Base-by-base conservation (phyloP, 73 alveolate genomes). In the Tetrahymena borealis region DNA sequence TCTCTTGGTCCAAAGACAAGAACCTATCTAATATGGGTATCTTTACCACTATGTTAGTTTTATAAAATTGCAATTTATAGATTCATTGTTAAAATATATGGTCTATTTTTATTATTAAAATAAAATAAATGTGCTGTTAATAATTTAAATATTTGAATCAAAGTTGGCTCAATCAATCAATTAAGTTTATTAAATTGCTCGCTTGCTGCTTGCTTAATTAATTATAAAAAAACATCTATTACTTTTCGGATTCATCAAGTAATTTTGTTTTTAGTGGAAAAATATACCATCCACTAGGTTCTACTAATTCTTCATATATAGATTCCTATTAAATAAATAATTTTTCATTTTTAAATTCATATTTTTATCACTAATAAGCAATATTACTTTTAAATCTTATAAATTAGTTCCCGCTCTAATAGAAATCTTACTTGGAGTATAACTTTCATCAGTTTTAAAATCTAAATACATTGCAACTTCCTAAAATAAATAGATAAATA, bases 281-380 rank as follows among this genome's bases (percentile, higher is more conserved):
- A 90, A 97, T 96, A 93, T 93, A 98, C 99, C 99, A 98, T 40
- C 99, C 99, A 35, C 94, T 95, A 37, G 99, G 99, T 91, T 98
- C 99, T 90, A 97, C 99, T 92, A 98, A 98, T 79, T 98, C 99
- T 32, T 98, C 96, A 20, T 96, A 94, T 95, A 96, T 96, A 35
- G 97, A 98, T 94, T 98, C 99, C 95, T 93, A 33, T 38, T 36
- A 15, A 60, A 15, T 60, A 35, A 60, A 0, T 18, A 28, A 20
- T 60, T 7, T 15, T 40, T 40, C 28, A 15, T 15, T 4, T n/a
- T 60, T 4, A 7, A 24, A 4, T 60, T 3, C n/a, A 60, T 2
- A n/a, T 3, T 18, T 60, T 1, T 24, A 15, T 9, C 2, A n/a
- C 33, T 18, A 18, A 40, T 1, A 10, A 39, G 38, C 90, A 18